Percentiles rank a stretch among this genome's conserved stretches.
phyloP scores from a whole-genome alignment of 2,329 filamentous ascomycete species.

The Elsinoe perseae region DNA sequence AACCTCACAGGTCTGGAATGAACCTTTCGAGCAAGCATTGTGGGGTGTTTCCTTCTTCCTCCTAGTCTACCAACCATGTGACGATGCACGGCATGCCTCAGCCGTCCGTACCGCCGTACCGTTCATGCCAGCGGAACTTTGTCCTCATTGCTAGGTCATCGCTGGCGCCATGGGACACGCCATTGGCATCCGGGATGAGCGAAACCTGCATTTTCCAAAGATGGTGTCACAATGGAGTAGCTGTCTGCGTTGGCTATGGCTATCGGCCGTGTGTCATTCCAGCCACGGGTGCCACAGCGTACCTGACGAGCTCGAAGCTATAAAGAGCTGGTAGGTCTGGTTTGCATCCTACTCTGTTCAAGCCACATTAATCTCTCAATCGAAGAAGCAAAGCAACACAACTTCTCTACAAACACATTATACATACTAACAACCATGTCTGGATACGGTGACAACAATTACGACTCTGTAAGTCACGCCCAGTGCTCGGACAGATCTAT shows the following conservation, averaged over 20 bases:
- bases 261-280: not conserved
- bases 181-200: conserved; percentile 4
- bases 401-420: not conserved
- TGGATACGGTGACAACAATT: conserved; percentile 15
- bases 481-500: not conserved
- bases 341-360: not conserved
- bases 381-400: not conserved
- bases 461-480: not conserved
- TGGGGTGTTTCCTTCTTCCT: not conserved
- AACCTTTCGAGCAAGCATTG: not conserved
- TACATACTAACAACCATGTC: conserved; percentile 16
- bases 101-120: not conserved
- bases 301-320: not conserved
- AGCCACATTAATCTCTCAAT: not conserved
- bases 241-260: not conserved
- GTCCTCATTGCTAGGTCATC: conserved; percentile 10
- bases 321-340: conserved; percentile 4
- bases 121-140: conserved; percentile 7
- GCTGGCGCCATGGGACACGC: not conserved
- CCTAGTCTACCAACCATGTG: not conserved
- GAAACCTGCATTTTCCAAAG: conserved; percentile 12
- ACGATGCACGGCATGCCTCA: conserved; percentile 5
- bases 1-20: not conserved
- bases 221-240: conserved; percentile 12
- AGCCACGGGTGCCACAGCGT: conserved; percentile 6